Conservation (phyloP, 495 filamentous ascomycete species). For the Annulohypoxylon moriforme region DNA sequence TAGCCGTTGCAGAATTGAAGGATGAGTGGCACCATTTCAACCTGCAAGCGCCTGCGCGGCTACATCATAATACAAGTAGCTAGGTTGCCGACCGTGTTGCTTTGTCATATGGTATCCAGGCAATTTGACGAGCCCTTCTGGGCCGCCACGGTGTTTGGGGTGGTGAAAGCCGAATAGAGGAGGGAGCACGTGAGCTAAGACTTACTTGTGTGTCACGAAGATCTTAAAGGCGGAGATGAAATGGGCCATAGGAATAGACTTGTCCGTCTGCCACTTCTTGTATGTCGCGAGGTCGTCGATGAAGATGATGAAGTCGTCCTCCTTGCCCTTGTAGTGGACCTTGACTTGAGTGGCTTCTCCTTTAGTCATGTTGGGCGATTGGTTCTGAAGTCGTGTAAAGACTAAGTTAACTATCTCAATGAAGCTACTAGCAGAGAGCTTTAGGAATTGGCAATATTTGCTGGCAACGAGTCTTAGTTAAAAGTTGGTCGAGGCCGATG, state of each 20-base stretch:
- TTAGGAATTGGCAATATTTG: not conserved
- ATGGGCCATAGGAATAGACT: conserved; percentile 78
- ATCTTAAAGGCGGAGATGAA: conserved; percentile 92
- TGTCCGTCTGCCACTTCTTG: conserved; percentile 86
- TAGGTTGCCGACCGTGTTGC: not conserved
- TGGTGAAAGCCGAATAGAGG: not conserved
- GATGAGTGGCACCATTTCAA: conserved; percentile 15
- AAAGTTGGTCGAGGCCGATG: conserved; percentile 8
- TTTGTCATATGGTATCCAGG: too few relatives aligned
- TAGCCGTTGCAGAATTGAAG: conserved; percentile 12
- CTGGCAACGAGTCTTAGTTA: not conserved
- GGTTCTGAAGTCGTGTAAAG: conserved; percentile 38
- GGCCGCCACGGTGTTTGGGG: not conserved
- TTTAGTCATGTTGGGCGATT: conserved; percentile 72
- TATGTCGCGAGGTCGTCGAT: conserved; percentile 77
- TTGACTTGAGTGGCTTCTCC: conserved; percentile 80
- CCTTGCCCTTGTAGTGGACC: conserved; percentile 88
- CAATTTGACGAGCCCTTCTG: not conserved
- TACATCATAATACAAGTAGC: not conserved
- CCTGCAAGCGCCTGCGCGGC: conserved; percentile 23
- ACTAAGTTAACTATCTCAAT: not conserved
- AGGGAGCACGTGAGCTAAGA: conserved; percentile 26
- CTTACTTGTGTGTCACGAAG: conserved; percentile 91
- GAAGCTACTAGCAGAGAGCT: not conserved
- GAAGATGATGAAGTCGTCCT: conserved; percentile 92